These are phyloP conservation scores for Silene noctiflora DNA, from an alignment of 179 eudicot genomes.

Conservation along the genomic window DNA sequence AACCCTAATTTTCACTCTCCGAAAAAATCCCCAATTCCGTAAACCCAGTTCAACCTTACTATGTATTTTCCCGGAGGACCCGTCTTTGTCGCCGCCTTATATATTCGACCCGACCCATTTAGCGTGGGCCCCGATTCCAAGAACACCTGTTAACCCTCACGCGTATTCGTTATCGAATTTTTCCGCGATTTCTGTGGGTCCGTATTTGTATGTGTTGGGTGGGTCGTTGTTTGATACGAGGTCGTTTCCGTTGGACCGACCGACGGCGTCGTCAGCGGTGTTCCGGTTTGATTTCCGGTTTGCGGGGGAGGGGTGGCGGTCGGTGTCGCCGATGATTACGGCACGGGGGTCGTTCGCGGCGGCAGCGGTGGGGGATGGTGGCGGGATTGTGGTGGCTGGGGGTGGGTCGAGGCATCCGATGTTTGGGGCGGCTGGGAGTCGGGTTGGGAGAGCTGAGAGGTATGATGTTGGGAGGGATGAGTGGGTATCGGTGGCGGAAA, in stretches of 20 bases:
- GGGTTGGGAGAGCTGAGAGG: conserved; percentile 73
- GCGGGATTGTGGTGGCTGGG: conserved; percentile 70
- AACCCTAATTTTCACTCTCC: conserved; percentile 50
- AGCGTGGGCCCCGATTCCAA: conserved; percentile 68
- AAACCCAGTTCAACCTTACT: conserved; percentile 36
- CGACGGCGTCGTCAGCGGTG: conserved; percentile 45
- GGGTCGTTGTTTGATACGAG: conserved; percentile 83
- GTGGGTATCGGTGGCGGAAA: conserved; percentile 59
- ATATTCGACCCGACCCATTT: conserved; percentile 59
- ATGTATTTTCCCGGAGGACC: conserved; percentile 76
- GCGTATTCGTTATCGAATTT: conserved; percentile 72
- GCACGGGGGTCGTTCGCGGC: conserved; percentile 94
- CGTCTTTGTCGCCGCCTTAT: conserved; percentile 60
- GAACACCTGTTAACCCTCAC: conserved; percentile 79
- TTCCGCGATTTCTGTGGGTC: conserved; percentile 45
- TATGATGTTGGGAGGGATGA: conserved; percentile 65
- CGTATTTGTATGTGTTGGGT: conserved; percentile 58
- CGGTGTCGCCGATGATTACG: conserved; percentile 54
- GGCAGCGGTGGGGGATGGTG: conserved; percentile 26
- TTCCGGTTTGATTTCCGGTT: conserved; percentile 47
- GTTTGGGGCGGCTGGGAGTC: conserved; percentile 82
- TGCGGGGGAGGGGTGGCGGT: conserved; percentile 36
- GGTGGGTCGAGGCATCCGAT: conserved; percentile 84
- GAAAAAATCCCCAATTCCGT: conserved; percentile 44
- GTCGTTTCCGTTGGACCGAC: conserved; percentile 75